These are phyloP conservation scores for Clitopilus hobsonii DNA, from an alignment of 768 basidiomycete genomes.

Conservation along the genomic window DNA sequence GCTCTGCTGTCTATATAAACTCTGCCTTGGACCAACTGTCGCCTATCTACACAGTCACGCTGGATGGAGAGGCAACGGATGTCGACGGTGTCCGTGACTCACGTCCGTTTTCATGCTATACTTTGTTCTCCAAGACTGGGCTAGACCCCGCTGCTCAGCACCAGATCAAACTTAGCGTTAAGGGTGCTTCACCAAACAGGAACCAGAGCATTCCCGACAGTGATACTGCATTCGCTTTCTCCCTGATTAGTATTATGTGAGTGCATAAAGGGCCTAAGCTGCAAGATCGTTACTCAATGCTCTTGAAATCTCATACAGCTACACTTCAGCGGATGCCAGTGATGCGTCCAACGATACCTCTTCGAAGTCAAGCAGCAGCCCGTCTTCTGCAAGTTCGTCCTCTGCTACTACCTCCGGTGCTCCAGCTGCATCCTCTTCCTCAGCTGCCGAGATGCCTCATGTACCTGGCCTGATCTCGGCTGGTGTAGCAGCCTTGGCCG, in stretches of 20 bases:
- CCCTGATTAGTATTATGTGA: conserved; percentile 18
- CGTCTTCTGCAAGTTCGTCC: too few species aligned
- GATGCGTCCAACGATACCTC: background rate
- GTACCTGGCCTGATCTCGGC: background rate
- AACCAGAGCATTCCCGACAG: conserved; percentile 8
- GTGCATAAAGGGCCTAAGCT: background rate
- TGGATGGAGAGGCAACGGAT: conserved; percentile 18
- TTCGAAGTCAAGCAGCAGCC: background rate
- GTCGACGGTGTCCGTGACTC: conserved; percentile 17
- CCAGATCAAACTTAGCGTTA: conserved; percentile 17
- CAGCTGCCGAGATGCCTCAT: background rate
- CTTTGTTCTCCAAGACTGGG: conserved; percentile 17
- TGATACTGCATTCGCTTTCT: conserved; percentile 13
- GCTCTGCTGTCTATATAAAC: conserved; percentile 21
- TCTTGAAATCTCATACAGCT: background rate
- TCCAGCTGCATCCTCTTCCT: background rate
- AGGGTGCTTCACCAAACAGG: conserved; percentile 15
- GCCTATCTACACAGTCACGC: conserved; percentile 18
- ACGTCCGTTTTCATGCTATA: conserved; percentile 14
- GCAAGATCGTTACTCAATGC: background rate
- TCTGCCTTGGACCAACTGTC: conserved; percentile 14
- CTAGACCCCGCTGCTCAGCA: conserved; percentile 19
- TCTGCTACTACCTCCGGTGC: too few species aligned
- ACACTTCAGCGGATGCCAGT: background rate
- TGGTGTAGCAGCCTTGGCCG: background rate